phyloP scores from a whole-genome alignment of 2,329 filamentous ascomycete species.

The Verruconis gallopava region DNA sequence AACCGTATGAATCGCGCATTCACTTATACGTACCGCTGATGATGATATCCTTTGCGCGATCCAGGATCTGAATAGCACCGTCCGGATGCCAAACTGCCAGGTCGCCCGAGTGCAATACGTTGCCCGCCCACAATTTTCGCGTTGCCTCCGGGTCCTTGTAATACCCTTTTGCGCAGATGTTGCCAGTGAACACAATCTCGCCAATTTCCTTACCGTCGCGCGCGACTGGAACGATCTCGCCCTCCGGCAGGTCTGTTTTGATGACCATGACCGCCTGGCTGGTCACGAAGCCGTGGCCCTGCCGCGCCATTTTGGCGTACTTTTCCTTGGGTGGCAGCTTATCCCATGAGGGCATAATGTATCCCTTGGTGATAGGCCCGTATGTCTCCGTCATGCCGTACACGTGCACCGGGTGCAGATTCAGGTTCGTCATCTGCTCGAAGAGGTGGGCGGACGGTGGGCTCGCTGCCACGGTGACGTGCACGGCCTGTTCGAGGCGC shows the following conservation, averaged over 20 bases:
- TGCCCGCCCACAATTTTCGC: conserved; percentile 72
- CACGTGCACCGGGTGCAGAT: conserved; percentile 82
- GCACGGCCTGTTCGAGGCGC: conserved; percentile 54
- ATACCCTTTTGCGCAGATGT: conserved; percentile 86
- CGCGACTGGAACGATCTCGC: conserved; percentile 52
- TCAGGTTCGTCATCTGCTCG: conserved; percentile 78
- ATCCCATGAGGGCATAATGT: conserved; percentile 79
- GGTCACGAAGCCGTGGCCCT: conserved; percentile 83
- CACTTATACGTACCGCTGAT: conserved; percentile 57
- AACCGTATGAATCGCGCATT: too few relatives aligned
- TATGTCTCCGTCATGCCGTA: conserved; percentile 87
- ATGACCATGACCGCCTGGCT: conserved; percentile 67
- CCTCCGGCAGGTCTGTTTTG: conserved; percentile 60
- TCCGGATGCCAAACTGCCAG: conserved; percentile 88
- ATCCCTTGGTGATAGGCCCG: conserved; percentile 89
- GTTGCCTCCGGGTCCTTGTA: conserved; percentile 84
- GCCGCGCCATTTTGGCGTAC: conserved; percentile 81
- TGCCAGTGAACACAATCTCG: conserved; percentile 77
- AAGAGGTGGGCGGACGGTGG: conserved; percentile 86
- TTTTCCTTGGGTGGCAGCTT: conserved; percentile 57
- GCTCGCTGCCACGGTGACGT: conserved; percentile 84
- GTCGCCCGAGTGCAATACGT: conserved; percentile 79
- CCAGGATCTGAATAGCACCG: conserved; percentile 80
- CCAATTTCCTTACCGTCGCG: conserved; percentile 64
- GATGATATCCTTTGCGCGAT: conserved; percentile 95